Percentiles rank a stretch among this genome's conserved stretches.
phyloP scores from a whole-genome alignment of 768 basidiomycete species.

The Nevesoporus exiguus region DNA sequence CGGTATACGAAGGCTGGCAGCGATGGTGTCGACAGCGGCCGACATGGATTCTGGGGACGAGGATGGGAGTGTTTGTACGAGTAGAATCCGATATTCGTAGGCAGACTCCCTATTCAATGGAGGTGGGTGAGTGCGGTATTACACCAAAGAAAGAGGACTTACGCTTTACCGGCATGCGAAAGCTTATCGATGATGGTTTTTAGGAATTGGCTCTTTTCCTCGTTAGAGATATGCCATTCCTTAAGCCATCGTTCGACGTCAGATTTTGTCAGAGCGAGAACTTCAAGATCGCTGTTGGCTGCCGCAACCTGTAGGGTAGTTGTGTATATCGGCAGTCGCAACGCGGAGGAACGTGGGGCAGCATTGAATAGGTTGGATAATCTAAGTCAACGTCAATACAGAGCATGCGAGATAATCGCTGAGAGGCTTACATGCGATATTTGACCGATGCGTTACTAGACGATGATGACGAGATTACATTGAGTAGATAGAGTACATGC shows the following conservation, averaged over 20 bases:
- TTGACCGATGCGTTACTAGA: conserved; percentile 55
- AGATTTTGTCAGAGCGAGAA: conserved; percentile 54
- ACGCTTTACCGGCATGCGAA: conserved; percentile 57
- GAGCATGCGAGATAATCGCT: not conserved
- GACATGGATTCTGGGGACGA: conserved; percentile 47
- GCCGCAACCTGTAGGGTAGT: conserved; percentile 59
- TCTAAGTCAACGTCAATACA: conserved; percentile 36
- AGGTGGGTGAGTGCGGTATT: not conserved
- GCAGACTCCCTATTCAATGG: conserved; percentile 44
- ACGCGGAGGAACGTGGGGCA: conserved; percentile 58
- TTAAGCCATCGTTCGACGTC: conserved; percentile 75
- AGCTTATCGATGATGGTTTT: conserved; percentile 61
- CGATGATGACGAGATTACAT: conserved; percentile 52
- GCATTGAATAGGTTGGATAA: conserved; percentile 82
- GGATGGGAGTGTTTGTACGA: conserved; percentile 57
- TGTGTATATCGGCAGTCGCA: conserved; percentile 61
- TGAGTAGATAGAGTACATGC: conserved; percentile 48
- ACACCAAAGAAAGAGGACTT: conserved; percentile 28
- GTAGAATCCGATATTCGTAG: conserved; percentile 62
- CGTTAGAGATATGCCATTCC: conserved; percentile 66
- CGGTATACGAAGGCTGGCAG: conserved; percentile 61
- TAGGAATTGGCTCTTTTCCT: conserved; percentile 64
- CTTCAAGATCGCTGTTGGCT: conserved; percentile 57
- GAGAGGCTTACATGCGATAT: conserved; percentile 62
- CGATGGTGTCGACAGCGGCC: conserved; percentile 60